Base-by-base conservation (phyloP, 768 basidiomycete genomes). In the Chalciporus sphaerocephalus region DNA sequence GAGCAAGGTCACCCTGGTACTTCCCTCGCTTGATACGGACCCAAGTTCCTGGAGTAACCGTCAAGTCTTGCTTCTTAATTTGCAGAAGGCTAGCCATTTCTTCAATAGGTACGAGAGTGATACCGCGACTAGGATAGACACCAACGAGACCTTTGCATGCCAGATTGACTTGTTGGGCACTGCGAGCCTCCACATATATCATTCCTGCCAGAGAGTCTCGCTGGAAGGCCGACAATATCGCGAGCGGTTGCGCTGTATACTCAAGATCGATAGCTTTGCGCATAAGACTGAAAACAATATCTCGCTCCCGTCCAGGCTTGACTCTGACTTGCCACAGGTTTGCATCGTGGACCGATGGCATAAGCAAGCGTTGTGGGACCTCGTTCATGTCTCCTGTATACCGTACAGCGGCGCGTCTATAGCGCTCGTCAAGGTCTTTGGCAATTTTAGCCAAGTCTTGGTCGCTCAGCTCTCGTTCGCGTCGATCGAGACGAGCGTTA, bases 31-130 rank as follows among this genome's bases (percentile, higher is more conserved):
- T 85, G 61, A 98, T 83, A 40, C 96, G 89, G 7, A 98, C 92
- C 96, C 96, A 99, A 55, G 82, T 88, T 16, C 92, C 92, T 0
- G 84, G 83, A 15, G 79, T 80, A 33, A 97, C 79, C 0, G 87
- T 86, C 37, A 85, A 69, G 51, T 93, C 91, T 61, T 93, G 87
- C 70, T 94, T 94, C 74, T 94, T 97, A 59, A 96, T 96, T 61
- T 91, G 89, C 54, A 98, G 75, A 28, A 98, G 72, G 48, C 89
- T 91, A 15, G 96, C 92, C 94, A 98, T 98, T 72, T 99, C 96
- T 58, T 94, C 89, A 47, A 97, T 92, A 6, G 93, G 93, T 1
- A 97, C 93, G 25, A 96, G 78, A 16, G 77, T 75, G 50, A 92
- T 80, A 13, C 89, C 88, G 40, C 87, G 83, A 57, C 79, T 83